Evolutionary conservation across 129 eudicot species (phyloP), one percentile per base, ranked within the genome.

Genomic region (Chrysanthemum seticuspe): DNA sequence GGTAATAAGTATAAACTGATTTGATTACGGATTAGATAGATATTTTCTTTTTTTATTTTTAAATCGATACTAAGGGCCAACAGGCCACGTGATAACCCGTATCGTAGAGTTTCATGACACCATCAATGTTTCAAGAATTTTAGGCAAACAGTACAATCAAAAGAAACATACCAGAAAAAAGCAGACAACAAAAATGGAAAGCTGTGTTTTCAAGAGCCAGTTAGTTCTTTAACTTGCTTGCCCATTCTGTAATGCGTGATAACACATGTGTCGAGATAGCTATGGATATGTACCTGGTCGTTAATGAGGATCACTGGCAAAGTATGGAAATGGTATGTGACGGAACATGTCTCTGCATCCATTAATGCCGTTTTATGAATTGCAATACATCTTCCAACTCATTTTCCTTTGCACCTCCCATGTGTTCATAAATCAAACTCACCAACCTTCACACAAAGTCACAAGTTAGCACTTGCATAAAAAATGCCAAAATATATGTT

Each of bases 361-460:
- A 76, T 68, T 53, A 75, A 60, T 62, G 80, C 62, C 80, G 69
- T 40, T 76, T 68, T 27, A 76, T 56, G 47, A 56, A 36, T 76
- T 67, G 58, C 31, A 57, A 56, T 68, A 67, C 80, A 68, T 69
- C 62, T 76, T 62, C 75, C 61, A 74, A 76, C 70, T 68, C 60
- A 47, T 60, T 67, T 76, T 74, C 69, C 59, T 65, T 75, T 66
- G 11, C 50, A 27, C 59, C 67, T 56, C 73, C 49, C 59, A 76
- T 25, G 67, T 27, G 16, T 29, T 68, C 67, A 76, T 63, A 68
- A 76, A 51, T 71, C 59, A 56, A 56, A 44, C 2, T 40, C 47
- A 40, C 47, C 47, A 40, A 40, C 47, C 47, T 40, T 40, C 47
- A 40, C 10, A 40, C 47, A 40, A 40, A 40, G 47, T 40, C 47